Base-by-base conservation (phyloP, 306 rosid genomes). In the Trifolium pratense region DNA sequence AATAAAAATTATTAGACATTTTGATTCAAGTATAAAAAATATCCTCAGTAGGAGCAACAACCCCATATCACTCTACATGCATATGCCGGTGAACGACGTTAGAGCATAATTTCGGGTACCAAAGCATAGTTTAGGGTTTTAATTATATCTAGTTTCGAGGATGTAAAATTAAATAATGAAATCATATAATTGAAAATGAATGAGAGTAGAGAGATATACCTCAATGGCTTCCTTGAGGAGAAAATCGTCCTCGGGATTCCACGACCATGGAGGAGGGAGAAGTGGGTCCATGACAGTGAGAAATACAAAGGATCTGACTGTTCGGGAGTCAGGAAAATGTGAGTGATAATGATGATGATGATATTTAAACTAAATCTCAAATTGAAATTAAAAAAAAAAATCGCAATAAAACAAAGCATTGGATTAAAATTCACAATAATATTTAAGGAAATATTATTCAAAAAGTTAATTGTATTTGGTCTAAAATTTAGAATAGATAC, bases 211-310 rank as follows among this genome's bases (percentile, higher is more conserved):
- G 31, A 11, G 8, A 36, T 39, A 15, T 82, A 92, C 97, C 97
- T 92, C 97, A 52, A 92, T 36, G 18, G 97, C 84, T 80, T 84
- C 85, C 79, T 88, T 92, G 65, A 92, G 78, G 58, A 86, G 85
- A 39, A 92, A 85, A 79, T 92, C 97, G 39, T 92, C 97, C 48
- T 92, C 89, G 0, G 94, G 85, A 66, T 48, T 62, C 97, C 96
- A 92, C 1, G 84, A 80, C n/a, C n/a, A n/a, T 53, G 83, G 74
- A 11, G 32, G 73, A 9, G 84, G 59, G 79, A 83, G 68, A 80
- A 84, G 74, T 16, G 61, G 39, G 66, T 55, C 81, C 86, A 77
- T 82, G 37, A 18, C 5, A 6, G 63, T 7, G 9, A 34, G 9
- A 1, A 49, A 69, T 14, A 34, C 53, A 21, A 15, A 46, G 15